Evolutionary conservation across 148 eudicot species (phyloP), one percentile per base, ranked within the genome.

Genomic region (Cornus kousa): DNA sequence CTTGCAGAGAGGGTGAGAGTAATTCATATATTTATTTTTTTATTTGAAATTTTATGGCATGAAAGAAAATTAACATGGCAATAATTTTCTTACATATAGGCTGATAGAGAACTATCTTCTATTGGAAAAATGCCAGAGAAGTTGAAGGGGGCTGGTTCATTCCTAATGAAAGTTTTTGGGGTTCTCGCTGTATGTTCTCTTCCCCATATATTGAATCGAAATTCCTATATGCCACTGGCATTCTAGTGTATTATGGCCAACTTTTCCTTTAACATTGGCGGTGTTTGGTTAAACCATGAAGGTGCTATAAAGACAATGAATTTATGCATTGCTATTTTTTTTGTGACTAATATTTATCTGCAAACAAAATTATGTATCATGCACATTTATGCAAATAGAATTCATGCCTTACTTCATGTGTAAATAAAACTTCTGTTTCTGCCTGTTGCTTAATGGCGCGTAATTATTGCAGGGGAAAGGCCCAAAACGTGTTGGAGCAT

Each of bases 151-250:
- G 98, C 99, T 74, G 99, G 99, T 72, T 97, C 99, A 16, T 94
- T 89, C 87, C 98, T 97, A 74, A 97, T 97, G 99, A 97, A 94
- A 87, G 94, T 89, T 23, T 97, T 94, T 83, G 98, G 99, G 68
- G 98, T 91, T 84, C 93, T 97, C 78, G 98, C 98, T 67, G 97
- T 92, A 90, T 77, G 92, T 90, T 64, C 69, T 74, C 19, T 39
- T 62, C 17, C 59, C 59, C 4, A 2, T 48, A 48, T 7, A 48
- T 48, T 48, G 53, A 48, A 48, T 48, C 53, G 7, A 8, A 48
- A 48, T 48, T 48, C 53, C 53, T 48, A 48, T 48, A 48, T 7
- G 12, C 53, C 53, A 48, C 12, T 7, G 7, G 53, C 53, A 11
- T 48, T 48, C 5, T 7, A 7, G 53, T 35, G 3, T 7, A 48